Percentiles rank a stretch among this genome's conserved stretches.
These are phyloP conservation scores for Colletotrichum euphorbiae DNA, from an alignment of 2,329 filamentous ascomycete genomes.

Conservation along the genomic window DNA sequence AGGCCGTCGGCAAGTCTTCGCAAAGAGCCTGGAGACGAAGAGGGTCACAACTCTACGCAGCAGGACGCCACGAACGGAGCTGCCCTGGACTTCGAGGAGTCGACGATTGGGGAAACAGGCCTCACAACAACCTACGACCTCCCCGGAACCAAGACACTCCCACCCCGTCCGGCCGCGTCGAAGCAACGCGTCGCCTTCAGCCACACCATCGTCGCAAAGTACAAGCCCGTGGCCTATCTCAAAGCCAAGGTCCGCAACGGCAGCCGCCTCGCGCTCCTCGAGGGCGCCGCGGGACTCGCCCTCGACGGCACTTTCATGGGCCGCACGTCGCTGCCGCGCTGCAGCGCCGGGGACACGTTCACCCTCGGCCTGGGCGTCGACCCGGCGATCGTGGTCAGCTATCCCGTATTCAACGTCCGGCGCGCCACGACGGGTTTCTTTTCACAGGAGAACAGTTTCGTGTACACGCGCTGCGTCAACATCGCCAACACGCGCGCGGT, in stretches of 20 bases:
- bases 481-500: conserved; percentile 62
- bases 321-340: conserved; percentile 65
- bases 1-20: neutral
- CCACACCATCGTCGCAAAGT: conserved; percentile 71
- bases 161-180: conserved; percentile 60
- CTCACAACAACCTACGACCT: conserved; percentile 72
- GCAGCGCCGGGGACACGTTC: conserved; percentile 65
- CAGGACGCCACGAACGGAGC: conserved; percentile 41
- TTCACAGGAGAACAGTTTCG: conserved; percentile 62
- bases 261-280: conserved; percentile 66
- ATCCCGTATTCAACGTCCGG: conserved; percentile 66
- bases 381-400: conserved; percentile 65
- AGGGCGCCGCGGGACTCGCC: conserved; percentile 67
- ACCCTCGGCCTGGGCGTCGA: conserved; percentile 69
- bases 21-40: neutral
- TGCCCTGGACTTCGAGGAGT: conserved; percentile 61
- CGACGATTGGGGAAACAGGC: conserved; percentile 68
- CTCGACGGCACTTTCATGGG: conserved; percentile 74
- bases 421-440: conserved; percentile 64
- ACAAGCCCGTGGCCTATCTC: conserved; percentile 69
- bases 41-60: neutral
- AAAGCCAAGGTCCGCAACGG: conserved; percentile 67
- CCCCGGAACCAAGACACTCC: conserved; percentile 67
- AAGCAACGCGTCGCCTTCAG: conserved; percentile 71
- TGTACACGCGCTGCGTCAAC: conserved; percentile 61